Evolutionary conservation across 768 basidiomycete genomes (phyloP), one percentile per base, ranked within the genome.

Genomic region (Kwoniella dendrophila): DNA sequence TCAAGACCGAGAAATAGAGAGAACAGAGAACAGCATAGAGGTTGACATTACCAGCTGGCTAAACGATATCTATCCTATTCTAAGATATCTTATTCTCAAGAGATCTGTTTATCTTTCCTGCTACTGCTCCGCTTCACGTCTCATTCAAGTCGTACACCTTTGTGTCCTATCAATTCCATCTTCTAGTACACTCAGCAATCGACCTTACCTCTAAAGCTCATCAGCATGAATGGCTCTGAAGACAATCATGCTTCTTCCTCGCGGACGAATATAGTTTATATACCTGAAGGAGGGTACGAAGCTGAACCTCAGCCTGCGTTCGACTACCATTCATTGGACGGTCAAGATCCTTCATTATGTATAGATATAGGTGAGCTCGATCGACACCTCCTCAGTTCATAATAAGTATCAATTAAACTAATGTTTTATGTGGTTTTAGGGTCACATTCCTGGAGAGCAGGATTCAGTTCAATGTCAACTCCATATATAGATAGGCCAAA

Each of bases 381-480:
- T 12, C 7, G 22, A 30, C 29, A 32, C 24, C 16, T 22, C 2
- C 11, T 18, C 24, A 4, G 3, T 32, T 14, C 24, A 20, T 18
- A 20, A 2, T 6, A 20, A 20, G 43, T 2, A n/a, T 33, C 16
- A 16, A 29, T 14, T 11, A 32, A 33, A n/a, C 38, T 50, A 49
- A 3, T 2, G 7, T 14, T 1, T 2, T n/a, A 33, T 48, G 2
- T 20, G 29, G 4, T 43, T 16, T 10, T 58, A 81, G 80, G 93
- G 63, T 86, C 92, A 6, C 89, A 88, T 30, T 85, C 81, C 50
- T 81, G 94, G 40, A 85, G 91, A 52, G 95, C 89, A 80, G 92
- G 92, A 14, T 95, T 92, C 79, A 85, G 87, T 26, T 85, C 84
- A 3, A 84, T 84, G 2, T 40, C 79, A 2, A 74, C 75, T 0